A percentile compares a stretch with the other conserved stretches of the same genome.
Conservation (phyloP, 176 grass and related monocot species). For the Otatea glauca region DNA sequence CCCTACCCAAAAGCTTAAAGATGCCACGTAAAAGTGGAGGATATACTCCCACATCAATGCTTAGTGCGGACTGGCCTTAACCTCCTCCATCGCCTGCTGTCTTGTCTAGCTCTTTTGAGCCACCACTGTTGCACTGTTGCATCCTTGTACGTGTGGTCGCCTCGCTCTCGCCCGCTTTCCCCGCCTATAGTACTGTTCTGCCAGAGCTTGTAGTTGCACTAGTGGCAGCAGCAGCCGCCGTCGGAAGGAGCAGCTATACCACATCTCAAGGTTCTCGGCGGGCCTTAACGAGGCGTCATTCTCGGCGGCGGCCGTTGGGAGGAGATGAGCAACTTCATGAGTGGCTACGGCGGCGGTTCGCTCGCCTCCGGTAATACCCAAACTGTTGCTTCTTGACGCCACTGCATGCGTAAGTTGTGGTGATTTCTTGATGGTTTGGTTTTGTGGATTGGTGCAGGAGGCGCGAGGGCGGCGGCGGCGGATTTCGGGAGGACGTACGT, state of each 20-base stretch:
- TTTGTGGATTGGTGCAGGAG: background rate
- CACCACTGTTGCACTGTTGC: background rate
- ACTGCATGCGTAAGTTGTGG: background rate
- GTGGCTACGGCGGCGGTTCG: background rate
- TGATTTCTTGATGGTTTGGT: background rate
- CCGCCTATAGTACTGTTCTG: background rate
- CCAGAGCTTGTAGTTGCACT: background rate
- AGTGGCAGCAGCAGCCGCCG: background rate
- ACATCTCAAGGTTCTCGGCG: background rate
- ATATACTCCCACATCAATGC: no score
- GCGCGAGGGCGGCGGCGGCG: background rate
- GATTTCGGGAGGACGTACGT: slow-evolving; percentile 95
- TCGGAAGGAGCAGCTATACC: background rate
- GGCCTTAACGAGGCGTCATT: background rate
- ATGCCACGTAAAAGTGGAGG: no score
- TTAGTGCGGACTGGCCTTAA: no score
- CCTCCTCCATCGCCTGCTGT: background rate
- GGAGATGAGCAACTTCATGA: background rate
- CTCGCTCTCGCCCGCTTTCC: background rate
- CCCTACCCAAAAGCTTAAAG: no score
- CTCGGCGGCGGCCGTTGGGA: background rate
- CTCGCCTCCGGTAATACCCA: background rate
- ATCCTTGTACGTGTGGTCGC: background rate
- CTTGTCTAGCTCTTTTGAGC: background rate
- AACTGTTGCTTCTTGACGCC: background rate